Evolutionary conservation across 2,329 filamentous ascomycete species (phyloP).

Genomic region (Claviceps capensis): DNA sequence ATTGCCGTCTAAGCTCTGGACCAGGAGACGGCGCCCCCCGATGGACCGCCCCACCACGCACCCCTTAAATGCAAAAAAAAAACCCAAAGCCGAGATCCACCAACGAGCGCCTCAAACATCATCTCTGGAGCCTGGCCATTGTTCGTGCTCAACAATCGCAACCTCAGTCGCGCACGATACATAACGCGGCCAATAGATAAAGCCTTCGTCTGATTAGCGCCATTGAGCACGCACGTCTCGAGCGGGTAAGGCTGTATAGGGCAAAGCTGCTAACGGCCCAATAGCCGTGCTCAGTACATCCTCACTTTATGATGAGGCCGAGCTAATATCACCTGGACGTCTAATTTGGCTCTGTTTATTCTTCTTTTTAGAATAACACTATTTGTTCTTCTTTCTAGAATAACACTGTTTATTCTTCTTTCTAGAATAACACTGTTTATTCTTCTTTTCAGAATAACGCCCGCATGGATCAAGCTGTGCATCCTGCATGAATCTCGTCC

Average conservation of each 20-base stretch:
- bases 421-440: background rate
- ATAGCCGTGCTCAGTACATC: background rate
- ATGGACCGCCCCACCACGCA: background rate
- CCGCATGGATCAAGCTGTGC: background rate
- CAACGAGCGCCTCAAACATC: background rate
- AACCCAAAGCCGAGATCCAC: background rate
- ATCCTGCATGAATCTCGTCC: background rate
- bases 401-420: background rate
- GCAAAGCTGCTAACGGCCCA: background rate
- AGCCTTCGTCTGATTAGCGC: too few relatives aligned
- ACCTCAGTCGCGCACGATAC: too few relatives aligned
- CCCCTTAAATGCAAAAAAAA: background rate
- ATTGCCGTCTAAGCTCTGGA: too few relatives aligned
- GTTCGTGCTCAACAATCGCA: too few relatives aligned
- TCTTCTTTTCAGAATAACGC: background rate
- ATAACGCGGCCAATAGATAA: too few relatives aligned
- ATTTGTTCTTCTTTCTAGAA: too few relatives aligned
- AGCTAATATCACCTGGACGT: background rate
- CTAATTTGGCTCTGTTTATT: background rate
- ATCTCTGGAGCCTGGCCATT: too few relatives aligned
- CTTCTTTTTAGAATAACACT: background rate
- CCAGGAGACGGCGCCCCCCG: too few relatives aligned
- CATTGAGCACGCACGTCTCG: too few relatives aligned
- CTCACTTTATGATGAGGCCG: background rate
- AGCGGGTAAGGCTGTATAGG: background rate